These are phyloP conservation scores for Phellinidium pouzarii DNA, from an alignment of 1,284 basidiomycete species.

Conservation along the genomic window DNA sequence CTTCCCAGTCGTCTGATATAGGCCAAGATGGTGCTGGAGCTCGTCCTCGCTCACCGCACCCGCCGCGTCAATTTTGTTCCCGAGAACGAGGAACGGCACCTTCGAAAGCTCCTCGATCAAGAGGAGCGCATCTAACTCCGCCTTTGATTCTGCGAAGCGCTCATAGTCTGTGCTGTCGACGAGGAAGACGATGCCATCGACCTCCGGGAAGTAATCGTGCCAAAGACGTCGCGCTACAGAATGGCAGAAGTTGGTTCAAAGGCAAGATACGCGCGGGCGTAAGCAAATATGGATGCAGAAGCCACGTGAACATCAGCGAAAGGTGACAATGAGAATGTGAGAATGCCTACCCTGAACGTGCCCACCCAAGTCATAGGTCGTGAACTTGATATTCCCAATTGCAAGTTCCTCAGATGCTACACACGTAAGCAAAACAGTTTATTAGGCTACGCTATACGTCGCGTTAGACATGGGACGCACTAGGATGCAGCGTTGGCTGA, in stretches of 20 bases:
- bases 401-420: slow-evolving; percentile 97
- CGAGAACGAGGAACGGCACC: slow-evolving; percentile 97
- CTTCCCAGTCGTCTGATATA: slow-evolving; percentile 99
- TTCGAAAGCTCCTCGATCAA: slow-evolving; percentile 91
- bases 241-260: too few relatives aligned
- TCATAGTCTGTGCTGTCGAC: slow-evolving; percentile 97
- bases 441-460: slow-evolving; percentile 14
- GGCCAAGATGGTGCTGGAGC: slow-evolving; percentile 88
- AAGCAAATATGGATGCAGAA: slow-evolving; percentile 15
- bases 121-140: slow-evolving; percentile 92
- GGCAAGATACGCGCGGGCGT: not conserved
- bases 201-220: slow-evolving; percentile 99
- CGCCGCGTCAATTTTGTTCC: slow-evolving; percentile 99
- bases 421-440: not conserved
- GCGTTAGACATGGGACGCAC: slow-evolving; percentile 39
- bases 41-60: slow-evolving; percentile 98
- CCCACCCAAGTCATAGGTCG: slow-evolving; percentile 97
- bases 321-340: not conserved
- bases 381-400: slow-evolving; percentile 99
- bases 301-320: not conserved
- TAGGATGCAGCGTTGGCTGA: slow-evolving; percentile 99
- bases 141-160: slow-evolving; percentile 93
- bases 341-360: slow-evolving; percentile 80
- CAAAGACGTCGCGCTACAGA: slow-evolving; percentile 88
- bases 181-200: slow-evolving; percentile 97